Conservation (phyloP, 495 filamentous ascomycete genomes). For the Chaetomidium leptoderma region DNA sequence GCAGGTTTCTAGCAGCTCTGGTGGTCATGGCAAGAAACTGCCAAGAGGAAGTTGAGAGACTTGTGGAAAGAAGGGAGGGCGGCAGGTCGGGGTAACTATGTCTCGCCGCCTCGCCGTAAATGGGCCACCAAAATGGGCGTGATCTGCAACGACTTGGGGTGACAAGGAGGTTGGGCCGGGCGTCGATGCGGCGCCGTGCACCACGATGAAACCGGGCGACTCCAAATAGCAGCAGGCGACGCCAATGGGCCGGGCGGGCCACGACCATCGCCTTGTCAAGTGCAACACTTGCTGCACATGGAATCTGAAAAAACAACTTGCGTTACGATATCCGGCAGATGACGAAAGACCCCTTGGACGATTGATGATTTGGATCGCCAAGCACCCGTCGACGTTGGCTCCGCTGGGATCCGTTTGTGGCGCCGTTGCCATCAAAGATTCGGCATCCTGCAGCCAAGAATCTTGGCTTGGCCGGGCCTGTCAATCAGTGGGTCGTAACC, state of each 20-base stretch:
- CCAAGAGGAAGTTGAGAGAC: not conserved
- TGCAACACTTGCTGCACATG: not conserved
- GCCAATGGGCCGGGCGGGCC: not conserved
- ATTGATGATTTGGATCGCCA: no score
- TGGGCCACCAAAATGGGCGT: constrained; percentile 3
- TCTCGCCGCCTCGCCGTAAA: not conserved
- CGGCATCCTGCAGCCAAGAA: constrained; percentile 1
- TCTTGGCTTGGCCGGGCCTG: not conserved
- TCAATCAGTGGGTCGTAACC: not conserved
- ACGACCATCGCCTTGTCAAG: not conserved
- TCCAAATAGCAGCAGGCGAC: not conserved
- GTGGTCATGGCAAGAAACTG: not conserved
- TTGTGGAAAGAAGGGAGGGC: not conserved
- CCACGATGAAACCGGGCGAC: constrained; percentile 9
- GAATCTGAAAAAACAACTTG: no score
- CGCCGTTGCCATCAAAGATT: no score
- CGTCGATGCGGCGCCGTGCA: not conserved
- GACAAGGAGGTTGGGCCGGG: not conserved
- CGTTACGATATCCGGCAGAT: no score
- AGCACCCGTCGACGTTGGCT: no score
- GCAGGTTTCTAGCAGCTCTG: not conserved
- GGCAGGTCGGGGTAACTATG: not conserved
- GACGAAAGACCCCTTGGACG: no score
- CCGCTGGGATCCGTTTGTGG: no score
- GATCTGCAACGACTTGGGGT: not conserved